Evolutionary conservation across 169 alveolate species (phyloP).

Genomic region (Plasmodium malariae): DNA sequence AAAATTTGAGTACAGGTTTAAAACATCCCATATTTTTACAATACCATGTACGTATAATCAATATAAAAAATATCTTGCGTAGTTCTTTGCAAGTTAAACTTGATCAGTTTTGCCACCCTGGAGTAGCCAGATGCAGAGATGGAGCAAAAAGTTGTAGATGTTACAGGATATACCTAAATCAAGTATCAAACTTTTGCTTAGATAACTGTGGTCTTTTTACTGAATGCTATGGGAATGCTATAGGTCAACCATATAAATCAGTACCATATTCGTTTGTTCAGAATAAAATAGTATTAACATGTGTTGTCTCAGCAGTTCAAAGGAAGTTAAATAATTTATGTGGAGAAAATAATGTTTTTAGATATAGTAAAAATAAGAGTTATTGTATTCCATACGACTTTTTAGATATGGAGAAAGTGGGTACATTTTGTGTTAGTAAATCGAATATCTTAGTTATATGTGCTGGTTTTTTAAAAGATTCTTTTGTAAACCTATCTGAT

Average conservation of each 20-base stretch:
- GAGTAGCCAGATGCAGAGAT: slow-evolving; percentile 8
- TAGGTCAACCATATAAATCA: neutral
- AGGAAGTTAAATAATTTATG: slow-evolving; percentile 32
- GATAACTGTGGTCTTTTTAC: slow-evolving; percentile 43
- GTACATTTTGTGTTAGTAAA: slow-evolving; percentile 10
- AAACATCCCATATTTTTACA: too few relatives aligned
- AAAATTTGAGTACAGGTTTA: neutral
- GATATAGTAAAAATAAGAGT: neutral
- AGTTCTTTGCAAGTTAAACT: slow-evolving; percentile 37
- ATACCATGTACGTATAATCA: too few relatives aligned
- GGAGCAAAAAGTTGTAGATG: neutral
- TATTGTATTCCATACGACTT: slow-evolving; percentile 72
- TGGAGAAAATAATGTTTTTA: slow-evolving; percentile 53
- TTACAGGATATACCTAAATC: neutral
- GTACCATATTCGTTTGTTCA: slow-evolving; percentile 6
- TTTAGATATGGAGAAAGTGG: slow-evolving; percentile 5
- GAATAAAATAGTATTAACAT: slow-evolving; percentile 16
- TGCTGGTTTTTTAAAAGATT: slow-evolving; percentile 17
- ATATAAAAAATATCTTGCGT: neutral
- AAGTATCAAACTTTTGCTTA: neutral
- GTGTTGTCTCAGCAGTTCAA: slow-evolving; percentile 46
- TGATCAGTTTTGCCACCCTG: slow-evolving; percentile 43
- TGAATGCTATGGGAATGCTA: neutral
- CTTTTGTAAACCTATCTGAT: neutral
- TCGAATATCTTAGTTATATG: neutral